Evolutionary conservation across 2,329 filamentous ascomycete species (phyloP), one percentile per base, ranked within the genome.

Genomic region (Hymenoscyphus salicellus): DNA sequence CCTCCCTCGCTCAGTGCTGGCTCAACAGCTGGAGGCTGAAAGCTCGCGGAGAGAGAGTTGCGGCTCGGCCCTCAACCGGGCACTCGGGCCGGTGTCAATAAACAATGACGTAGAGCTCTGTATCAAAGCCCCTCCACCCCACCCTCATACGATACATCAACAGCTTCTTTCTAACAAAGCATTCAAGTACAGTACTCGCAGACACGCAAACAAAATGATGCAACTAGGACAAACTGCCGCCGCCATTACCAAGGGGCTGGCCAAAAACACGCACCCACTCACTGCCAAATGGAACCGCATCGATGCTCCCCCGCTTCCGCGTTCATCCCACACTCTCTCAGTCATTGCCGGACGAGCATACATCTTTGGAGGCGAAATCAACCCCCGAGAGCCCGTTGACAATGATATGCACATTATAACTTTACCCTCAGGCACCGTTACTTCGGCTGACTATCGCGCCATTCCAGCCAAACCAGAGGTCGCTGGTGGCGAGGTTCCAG

Each of bases 291-390:
- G 86, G 86, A 81, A 87, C 72, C 83, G 82, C 70, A 80, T 89
- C 71, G 65, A 71, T 56, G 73, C 84, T 38, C 81, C 84, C 2
- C 69, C 80, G 0, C 81, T 93, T 7, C 85, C 86, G 46, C 87
- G 91, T 62, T 94, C 91, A 1, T 93, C 91, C 0, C 91, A 95
- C 73, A 84, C 85, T 2, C 75, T 93, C 70, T 83, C 90, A 55
- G 80, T 89, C 49, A 77, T 89, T 26, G 79, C 78, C 56, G 79
- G 82, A 16, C 81, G 79, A n/a, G 82, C 84, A 55, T 89, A 86
- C 76, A 81, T 96, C 71, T 96, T 93, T 73, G 92, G 92, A 65
- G 92, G 92, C 69, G 91, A 95, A 75, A 77, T 88, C 59, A 78
- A 81, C 56, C 83, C 89, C 2, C 82, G 87, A 58, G 79, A 90